Conservation (phyloP, 306 rosid genomes). For the Ormosia semicastrata region DNA sequence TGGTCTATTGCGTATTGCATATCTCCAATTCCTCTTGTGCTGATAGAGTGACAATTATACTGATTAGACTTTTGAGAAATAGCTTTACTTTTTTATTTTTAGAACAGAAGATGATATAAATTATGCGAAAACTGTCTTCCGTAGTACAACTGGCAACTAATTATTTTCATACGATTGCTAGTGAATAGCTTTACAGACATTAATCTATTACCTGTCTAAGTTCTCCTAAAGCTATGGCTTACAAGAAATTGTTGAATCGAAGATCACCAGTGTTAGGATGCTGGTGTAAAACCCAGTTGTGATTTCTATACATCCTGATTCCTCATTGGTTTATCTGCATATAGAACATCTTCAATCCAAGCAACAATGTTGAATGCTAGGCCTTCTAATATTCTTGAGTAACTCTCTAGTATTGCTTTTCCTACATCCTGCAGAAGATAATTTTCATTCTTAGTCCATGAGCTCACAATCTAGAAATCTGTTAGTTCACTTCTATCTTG, state of each 20-base stretch:
- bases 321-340: slow-evolving; percentile 52
- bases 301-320: slow-evolving; percentile 31
- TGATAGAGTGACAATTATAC: not conserved
- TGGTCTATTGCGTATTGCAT: not conserved
- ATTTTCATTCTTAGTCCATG: not conserved
- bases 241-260: slow-evolving; percentile 3
- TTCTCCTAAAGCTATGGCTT: slow-evolving; percentile 18
- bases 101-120: not conserved
- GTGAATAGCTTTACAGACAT: slow-evolving; percentile 14
- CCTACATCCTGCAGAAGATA: slow-evolving; percentile 67
- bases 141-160: not conserved
- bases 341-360: slow-evolving; percentile 73
- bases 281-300: not conserved
- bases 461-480: not conserved
- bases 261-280: slow-evolving; percentile 1
- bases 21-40: not conserved
- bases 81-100: not conserved
- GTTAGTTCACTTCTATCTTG: not conserved
- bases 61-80: not conserved
- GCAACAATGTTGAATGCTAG: slow-evolving; percentile 77
- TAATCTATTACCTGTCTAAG: slow-evolving; percentile 14
- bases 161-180: slow-evolving; percentile 9
- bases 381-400: slow-evolving; percentile 78
- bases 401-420: slow-evolving; percentile 66
- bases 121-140: slow-evolving; percentile 3